Conservation (phyloP, 176 grass and related monocot species). For the Aegilops tauschii region DNA sequence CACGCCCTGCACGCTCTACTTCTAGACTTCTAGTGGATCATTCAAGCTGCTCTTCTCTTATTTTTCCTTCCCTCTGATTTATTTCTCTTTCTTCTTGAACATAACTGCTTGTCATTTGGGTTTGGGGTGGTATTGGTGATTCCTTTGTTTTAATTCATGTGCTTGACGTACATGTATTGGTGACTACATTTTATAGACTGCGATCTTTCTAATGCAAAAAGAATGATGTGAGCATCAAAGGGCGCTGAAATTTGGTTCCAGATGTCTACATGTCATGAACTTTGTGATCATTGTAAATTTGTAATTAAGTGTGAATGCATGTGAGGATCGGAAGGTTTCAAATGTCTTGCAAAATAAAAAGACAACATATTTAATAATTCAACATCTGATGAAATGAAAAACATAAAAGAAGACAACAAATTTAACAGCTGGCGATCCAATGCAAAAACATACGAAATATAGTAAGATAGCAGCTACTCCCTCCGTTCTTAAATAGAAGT, state of each 20-base stretch:
- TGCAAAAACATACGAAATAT: not conserved
- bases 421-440: not conserved
- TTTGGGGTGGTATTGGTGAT: not conserved
- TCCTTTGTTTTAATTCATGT: not conserved
- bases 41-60: not conserved
- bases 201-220: too few relatives aligned
- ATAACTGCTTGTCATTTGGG: not conserved
- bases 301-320: not conserved
- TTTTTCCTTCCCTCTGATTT: not conserved
- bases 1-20: conserved; percentile 34
- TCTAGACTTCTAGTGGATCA: conserved; percentile 38
- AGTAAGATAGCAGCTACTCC: too few relatives aligned
- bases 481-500: too few relatives aligned
- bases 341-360: not conserved
- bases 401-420: not conserved
- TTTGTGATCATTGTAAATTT: not conserved
- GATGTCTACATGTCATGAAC: not conserved
- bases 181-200: not conserved
- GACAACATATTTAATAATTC: not conserved
- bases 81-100: not conserved
- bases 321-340: not conserved
- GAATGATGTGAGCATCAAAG: too few relatives aligned
- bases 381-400: not conserved
- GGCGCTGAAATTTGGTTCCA: too few relatives aligned
- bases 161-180: not conserved